Base-by-base conservation (phyloP, 164 flowering plant species). In the Paratinospora sagittata region DNA sequence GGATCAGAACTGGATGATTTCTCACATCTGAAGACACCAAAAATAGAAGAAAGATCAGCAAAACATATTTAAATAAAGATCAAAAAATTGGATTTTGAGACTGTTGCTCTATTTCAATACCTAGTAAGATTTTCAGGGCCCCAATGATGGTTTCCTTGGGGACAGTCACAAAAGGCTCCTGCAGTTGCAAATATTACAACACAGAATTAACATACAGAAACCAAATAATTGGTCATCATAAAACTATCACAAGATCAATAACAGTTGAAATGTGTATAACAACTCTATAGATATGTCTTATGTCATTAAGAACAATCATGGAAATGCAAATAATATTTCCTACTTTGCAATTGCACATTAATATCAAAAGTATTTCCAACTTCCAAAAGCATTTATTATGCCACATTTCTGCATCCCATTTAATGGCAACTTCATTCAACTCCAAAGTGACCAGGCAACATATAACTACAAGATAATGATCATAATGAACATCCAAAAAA, bases 1-100 rank as follows among this genome's bases (percentile, higher is more conserved):
- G 96, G 66, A 90, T 89, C 80, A 91, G 73, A 71, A 87, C 82
- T 23, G 93, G 94, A 78, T 87, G 88, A 76, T 88, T 87, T 78
- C 89, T 81, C 71, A 85, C 92, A 87, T 89, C 94, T 89, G 84
- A 9, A 85, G 68, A 74, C 64, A 73, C 9, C 33, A 73, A 34
- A 61, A 60, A 70, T 36, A 65, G 13, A 62, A 65, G 72, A 8
- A 47, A 19, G n/a, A 8, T 14, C 10, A 26, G 23, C 34, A 52
- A 37, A 64, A 72, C 17, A 37, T 14, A 66, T 21, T 45, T 17
- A n/a, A 30, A 14, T 10, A 63, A 49, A 21, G 26, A 64, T 49
- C 27, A 21, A 69, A 27, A 36, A 45, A 8, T 55, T 30, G 13
- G 36, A 26, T 19, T 24, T 16, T 11, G 66, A 36, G 62, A 23